A percentile compares a stretch with the other conserved stretches of the same genome.
Evolutionary conservation across 495 filamentous ascomycete genomes (phyloP).

Genomic region (Umbilicaria muhlenbergii): DNA sequence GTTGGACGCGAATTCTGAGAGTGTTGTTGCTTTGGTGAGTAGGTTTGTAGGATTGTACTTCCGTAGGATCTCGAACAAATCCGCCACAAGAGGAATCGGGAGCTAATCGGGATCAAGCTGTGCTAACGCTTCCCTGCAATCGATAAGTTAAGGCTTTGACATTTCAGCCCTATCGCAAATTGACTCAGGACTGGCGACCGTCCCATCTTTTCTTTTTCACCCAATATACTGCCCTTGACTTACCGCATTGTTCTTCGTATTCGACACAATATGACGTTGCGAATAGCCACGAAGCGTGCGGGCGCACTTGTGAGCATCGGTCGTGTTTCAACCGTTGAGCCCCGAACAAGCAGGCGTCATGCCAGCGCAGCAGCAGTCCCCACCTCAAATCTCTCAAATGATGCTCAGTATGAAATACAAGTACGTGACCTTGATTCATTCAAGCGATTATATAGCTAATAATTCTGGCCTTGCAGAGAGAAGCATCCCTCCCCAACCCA

Average conservation of each 20-base stretch:
- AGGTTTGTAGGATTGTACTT: too few relatives aligned
- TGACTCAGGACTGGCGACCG: too few relatives aligned
- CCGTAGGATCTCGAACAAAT: not conserved
- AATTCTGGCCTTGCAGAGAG: constrained; percentile 28
- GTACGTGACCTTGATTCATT: not conserved
- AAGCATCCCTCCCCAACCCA: constrained; percentile 49
- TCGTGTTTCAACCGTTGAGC: not conserved
- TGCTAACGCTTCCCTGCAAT: not conserved
- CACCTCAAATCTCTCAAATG: constrained; percentile 7
- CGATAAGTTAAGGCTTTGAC: too few relatives aligned
- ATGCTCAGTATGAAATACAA: constrained; percentile 2
- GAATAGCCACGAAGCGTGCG: not conserved
- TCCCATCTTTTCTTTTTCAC: too few relatives aligned
- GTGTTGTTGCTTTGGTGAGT: not conserved
- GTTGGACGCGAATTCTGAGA: not conserved
- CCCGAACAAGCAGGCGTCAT: constrained; percentile 1
- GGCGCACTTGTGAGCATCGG: not conserved
- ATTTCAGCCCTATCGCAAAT: too few relatives aligned
- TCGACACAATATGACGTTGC: not conserved
- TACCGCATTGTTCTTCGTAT: too few relatives aligned
- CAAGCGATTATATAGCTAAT: not conserved
- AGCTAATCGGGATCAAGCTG: not conserved
- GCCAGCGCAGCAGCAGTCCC: constrained; percentile 16
- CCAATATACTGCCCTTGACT: not conserved
- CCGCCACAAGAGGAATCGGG: not conserved